Conservation (phyloP, 352 stramenopile genomes). For the Phytophthora ohioensis region DNA sequence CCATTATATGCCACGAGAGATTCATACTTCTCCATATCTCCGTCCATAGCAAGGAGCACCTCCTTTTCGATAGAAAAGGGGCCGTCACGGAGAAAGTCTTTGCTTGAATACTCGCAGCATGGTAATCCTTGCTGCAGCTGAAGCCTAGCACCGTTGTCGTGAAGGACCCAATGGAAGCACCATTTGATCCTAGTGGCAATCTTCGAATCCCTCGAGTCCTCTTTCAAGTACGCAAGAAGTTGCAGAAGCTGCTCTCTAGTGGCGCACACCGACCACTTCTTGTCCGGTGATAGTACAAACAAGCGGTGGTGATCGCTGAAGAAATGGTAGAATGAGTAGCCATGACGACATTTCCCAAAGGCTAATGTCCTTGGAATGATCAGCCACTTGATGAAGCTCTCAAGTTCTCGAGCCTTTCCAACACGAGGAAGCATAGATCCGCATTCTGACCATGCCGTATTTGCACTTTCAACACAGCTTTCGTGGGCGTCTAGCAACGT, state of each 20-base stretch:
- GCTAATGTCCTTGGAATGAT: constrained; percentile 70
- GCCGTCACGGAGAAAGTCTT: constrained; percentile 45
- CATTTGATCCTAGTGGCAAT: constrained; percentile 46
- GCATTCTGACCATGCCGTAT: constrained; percentile 73
- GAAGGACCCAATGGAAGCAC: constrained; percentile 54
- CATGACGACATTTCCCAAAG: constrained; percentile 62
- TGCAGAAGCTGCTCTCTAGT: constrained; percentile 39
- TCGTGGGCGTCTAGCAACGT: constrained; percentile 63
- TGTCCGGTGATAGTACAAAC: constrained; percentile 57
- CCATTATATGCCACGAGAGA: constrained; percentile 54
- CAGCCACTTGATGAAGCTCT: constrained; percentile 66
- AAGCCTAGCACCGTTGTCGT: constrained; percentile 31
- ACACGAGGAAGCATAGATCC: constrained; percentile 57
- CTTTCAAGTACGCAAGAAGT: constrained; percentile 68
- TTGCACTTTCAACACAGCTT: constrained; percentile 65
- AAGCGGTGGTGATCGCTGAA: constrained; percentile 61
- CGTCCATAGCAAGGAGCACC: constrained; percentile 48
- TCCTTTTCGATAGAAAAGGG: constrained; percentile 61
- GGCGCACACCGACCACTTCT: constrained; percentile 58
- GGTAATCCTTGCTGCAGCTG: constrained; percentile 24
- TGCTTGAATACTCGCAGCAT: constrained; percentile 50
- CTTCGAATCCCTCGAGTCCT: constrained; percentile 39
- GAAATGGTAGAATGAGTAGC: constrained; percentile 74
- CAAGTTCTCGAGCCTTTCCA: constrained; percentile 55
- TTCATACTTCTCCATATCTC: constrained; percentile 61